Base-by-base conservation (phyloP, 2,329 filamentous ascomycete genomes). In the Myriosclerotinia curreyana region DNA sequence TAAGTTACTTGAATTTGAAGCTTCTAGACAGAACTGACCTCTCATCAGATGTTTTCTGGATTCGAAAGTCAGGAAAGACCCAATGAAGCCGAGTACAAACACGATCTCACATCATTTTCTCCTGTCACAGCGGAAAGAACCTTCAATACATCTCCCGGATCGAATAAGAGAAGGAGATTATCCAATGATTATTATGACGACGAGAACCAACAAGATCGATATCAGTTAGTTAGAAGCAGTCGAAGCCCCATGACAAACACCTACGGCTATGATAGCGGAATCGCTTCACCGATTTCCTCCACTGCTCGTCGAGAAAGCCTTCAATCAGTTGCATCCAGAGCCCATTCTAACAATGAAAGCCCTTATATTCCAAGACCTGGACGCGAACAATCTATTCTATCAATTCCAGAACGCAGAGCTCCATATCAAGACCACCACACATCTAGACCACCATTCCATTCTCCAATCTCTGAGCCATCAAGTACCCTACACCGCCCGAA, bases 401-500 rank as follows among this genome's bases (percentile, higher is more conserved):
- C 55, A 48, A 48, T 58, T 5, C 44, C 42, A 59, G 55, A 59
- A 38, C 44, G 42, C n/a, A 48, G 55, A 59, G 42, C 44, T 17
- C 20, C 31, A 7, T 36, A 25, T 36, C 44, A 48, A 36, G 55
- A 59, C 9, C 28, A 59, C 8, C 40, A 46, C 8, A 38, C 28
- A 48, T 59, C 55, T 12, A 36, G 44, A 25, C 20, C 55, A 49
- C 28, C 42, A 38, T 59, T 59, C 9, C 55, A 49, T 48, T 63
- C 61, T 40, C 53, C 61, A n/a, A 42, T 50, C 25, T 59, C 61
- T 14, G 61, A 63, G 22, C 40, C 60, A 56, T 44, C 59, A 7
- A 55, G 42, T 46, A 20, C 34, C 5, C 40, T 22, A 34, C 56
- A 46, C 40, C 38, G 44, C 28, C 52, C 44, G 12, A 63, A 25